Percentiles rank a stretch among this genome's conserved stretches.
phyloP scores from a whole-genome alignment of 225 moss, liverwort and hornwort genomes.

The Anthoceros angustus region DNA sequence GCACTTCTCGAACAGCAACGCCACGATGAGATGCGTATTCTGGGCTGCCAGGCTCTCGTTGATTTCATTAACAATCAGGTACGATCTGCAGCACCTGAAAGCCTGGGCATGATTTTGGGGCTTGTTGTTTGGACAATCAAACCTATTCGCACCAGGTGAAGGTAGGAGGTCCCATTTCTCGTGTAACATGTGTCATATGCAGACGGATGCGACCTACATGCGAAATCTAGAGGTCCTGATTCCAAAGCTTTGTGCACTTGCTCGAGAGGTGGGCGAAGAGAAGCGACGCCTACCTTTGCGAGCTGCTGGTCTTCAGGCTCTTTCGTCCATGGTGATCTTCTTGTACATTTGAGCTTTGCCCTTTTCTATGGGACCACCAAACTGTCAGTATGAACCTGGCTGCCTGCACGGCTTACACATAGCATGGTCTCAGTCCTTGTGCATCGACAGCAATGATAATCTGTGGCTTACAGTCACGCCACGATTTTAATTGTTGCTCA shows the following conservation, averaged over 20 bases:
- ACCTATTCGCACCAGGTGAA: too few relatives aligned
- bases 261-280: slow-evolving; percentile 54
- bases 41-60: slow-evolving; percentile 40
- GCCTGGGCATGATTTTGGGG: slow-evolving; percentile 3
- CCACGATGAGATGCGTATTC: slow-evolving; percentile 52
- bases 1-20: slow-evolving; percentile 53
- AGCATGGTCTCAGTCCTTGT: background rate
- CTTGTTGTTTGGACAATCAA: background rate
- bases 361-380: background rate
- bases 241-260: slow-evolving; percentile 44
- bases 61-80: slow-evolving; percentile 39
- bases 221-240: slow-evolving; percentile 65
- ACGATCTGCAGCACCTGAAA: background rate
- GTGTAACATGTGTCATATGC: slow-evolving; percentile 7
- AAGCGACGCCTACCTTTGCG: slow-evolving; percentile 37
- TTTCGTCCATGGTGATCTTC: slow-evolving; percentile 50
- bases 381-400: background rate
- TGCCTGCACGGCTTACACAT: background rate
- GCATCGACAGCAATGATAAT: too few relatives aligned
- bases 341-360: background rate
- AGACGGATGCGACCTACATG: slow-evolving; percentile 83
- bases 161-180: background rate
- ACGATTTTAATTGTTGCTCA: too few relatives aligned
- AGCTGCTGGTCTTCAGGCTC: slow-evolving; percentile 76
- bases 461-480: too few relatives aligned